Base-by-base conservation (phyloP, 2,329 filamentous ascomycete species). In the Biscogniauxia mediterranea region DNA sequence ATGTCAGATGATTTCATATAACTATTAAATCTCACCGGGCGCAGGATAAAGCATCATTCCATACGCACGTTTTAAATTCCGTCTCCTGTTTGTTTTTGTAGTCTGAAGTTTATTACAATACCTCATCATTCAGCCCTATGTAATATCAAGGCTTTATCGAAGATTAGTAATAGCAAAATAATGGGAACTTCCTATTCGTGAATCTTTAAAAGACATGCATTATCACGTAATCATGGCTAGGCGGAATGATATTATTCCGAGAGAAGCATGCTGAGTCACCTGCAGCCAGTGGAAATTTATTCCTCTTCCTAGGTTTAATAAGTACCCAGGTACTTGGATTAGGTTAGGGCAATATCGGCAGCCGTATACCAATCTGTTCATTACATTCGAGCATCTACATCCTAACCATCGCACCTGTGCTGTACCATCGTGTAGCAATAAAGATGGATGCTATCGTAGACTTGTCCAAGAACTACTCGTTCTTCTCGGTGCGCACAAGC, bases 381-480 rank as follows among this genome's bases (percentile, higher is more conserved):
- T 46, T 46, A 2, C 17, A 46, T 46, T n/a, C 17, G 38, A 17
- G 38, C 38, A 46, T n/a, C 38, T 17, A 46, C 15, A 46, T n/a
- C 38, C 17, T 46, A 3, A 17, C 38, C 13, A 17, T n/a, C 38
- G 11, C 38, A 46, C 13, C 38, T 17, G 38, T 46, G 38, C 2
- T n/a, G 11, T n/a, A n/a, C 17, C 38, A 46, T 15, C 11, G 13
- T 46, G 17, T 46, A 46, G 3, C 17, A 32, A n/a, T 7, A 19
- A 56, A 54, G 17, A 69, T 69, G 67, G 53, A 55, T 26, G 25
- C 58, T 15, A 56, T 61, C 17, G 11, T 68, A 28, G 64, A 68
- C 54, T 49, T 66, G 5, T 65, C 60, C 26, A 59, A 61, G 65
- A 68, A 69, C 60, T 69, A 68, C 59, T 69, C 67, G 58, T 61